Conservation (phyloP, 2,329 filamentous ascomycete species). For the Aspergillus thermomutatus region DNA sequence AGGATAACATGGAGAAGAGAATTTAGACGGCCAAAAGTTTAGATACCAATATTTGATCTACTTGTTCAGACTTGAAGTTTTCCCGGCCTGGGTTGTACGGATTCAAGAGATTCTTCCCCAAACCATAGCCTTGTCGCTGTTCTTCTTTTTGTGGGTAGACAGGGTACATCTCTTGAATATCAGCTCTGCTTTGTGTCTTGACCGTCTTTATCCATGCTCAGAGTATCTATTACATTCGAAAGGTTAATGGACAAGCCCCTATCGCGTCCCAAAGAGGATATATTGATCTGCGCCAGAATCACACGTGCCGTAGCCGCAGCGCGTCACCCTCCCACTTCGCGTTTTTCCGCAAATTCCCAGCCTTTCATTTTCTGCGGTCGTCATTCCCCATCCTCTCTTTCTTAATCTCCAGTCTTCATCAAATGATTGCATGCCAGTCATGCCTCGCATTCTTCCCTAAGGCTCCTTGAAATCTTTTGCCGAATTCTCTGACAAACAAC, state of each 20-base stretch:
- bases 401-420: not conserved
- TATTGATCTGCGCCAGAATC: slow-evolving; percentile 10
- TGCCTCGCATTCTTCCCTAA: not conserved
- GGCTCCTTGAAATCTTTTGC: not conserved
- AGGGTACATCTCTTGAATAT: not conserved
- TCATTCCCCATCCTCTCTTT: slow-evolving; percentile 2
- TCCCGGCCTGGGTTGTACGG: not conserved
- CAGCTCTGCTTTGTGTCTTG: not conserved
- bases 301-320: slow-evolving; percentile 12
- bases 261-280: slow-evolving; percentile 17
- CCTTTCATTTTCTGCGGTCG: slow-evolving; percentile 9
- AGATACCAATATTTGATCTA: not conserved
- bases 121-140: not conserved
- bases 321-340: slow-evolving; percentile 26
- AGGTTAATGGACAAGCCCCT: not conserved
- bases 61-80: not conserved
- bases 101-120: not conserved
- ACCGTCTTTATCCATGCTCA: not conserved
- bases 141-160: not conserved
- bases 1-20: not conserved
- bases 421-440: slow-evolving; percentile 1
- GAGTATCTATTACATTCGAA: not conserved
- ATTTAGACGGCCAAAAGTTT: not conserved
- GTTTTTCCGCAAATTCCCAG: slow-evolving; percentile 14
- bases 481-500: not conserved